A percentile compares a stretch with the other conserved stretches of the same genome.
Conservation (phyloP, 495 filamentous ascomycete genomes). For the Penicillium soppii region DNA sequence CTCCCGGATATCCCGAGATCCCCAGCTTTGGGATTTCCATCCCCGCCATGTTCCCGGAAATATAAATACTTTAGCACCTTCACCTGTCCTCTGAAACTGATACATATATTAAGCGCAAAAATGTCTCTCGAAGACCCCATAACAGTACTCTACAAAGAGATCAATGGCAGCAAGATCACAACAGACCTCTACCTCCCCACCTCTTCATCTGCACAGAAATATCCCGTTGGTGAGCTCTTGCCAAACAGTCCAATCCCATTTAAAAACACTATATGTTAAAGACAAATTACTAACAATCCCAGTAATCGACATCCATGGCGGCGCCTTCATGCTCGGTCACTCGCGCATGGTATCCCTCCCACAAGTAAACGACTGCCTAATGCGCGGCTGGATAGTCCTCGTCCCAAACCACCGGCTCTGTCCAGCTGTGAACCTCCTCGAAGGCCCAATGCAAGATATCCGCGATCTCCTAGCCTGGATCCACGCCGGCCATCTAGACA, state of each 20-base stretch:
- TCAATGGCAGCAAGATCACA: constrained; percentile 25
- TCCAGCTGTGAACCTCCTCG: constrained; percentile 44
- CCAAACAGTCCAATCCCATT: not conserved
- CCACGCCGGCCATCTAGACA: constrained; percentile 30
- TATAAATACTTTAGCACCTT: not conserved
- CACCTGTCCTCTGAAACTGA: too few species aligned
- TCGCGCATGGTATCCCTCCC: constrained; percentile 31
- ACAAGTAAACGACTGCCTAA: constrained; percentile 34
- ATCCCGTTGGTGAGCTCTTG: constrained; percentile 29
- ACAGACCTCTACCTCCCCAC: constrained; percentile 36
- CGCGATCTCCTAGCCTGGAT: constrained; percentile 45
- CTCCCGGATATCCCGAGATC: not conserved
- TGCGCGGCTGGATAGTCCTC: constrained; percentile 38
- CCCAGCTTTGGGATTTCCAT: not conserved
- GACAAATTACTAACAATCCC: not conserved
- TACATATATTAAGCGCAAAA: too few species aligned
- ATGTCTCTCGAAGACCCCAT: constrained; percentile 23
- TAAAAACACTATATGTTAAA: not conserved
- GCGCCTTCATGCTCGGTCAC: constrained; percentile 40
- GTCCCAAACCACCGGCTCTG: constrained; percentile 53
- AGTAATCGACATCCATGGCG: constrained; percentile 43
- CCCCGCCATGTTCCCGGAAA: constrained; percentile 1
- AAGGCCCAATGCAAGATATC: constrained; percentile 51
- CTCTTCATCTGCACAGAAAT: constrained; percentile 6
- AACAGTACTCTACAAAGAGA: constrained; percentile 30